Evolutionary conservation across 2,329 filamentous ascomycete genomes (phyloP).

Genomic region (Geoglossum cookeanum): DNA sequence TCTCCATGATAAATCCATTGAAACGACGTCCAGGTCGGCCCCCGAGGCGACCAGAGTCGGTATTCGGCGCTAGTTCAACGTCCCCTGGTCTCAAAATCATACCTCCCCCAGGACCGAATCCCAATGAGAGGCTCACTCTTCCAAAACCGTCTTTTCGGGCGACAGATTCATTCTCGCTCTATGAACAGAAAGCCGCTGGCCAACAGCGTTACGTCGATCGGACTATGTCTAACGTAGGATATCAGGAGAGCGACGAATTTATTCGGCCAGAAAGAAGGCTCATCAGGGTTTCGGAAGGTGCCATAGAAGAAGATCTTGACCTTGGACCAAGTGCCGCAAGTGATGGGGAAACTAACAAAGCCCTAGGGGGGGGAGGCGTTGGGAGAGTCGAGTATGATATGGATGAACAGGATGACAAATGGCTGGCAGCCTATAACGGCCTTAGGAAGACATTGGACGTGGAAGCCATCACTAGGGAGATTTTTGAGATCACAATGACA

Average conservation of each 20-base stretch:
- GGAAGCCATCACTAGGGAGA: constrained; percentile 72
- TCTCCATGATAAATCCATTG: constrained; percentile 22
- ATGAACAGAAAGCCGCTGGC: constrained; percentile 69
- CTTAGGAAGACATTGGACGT: constrained; percentile 55
- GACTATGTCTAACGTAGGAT: constrained; percentile 88
- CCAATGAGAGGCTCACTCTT: constrained; percentile 60
- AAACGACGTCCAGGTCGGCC: constrained; percentile 45
- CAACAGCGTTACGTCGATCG: constrained; percentile 88
- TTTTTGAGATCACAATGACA: constrained; percentile 95
- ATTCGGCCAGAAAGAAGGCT: constrained; percentile 56
- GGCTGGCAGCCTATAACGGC: constrained; percentile 69
- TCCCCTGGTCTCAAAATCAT: constrained; percentile 43
- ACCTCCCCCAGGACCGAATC: constrained; percentile 62
- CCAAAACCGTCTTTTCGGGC: constrained; percentile 57
- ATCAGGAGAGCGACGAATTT: constrained; percentile 86
- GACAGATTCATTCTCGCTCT: constrained; percentile 60
- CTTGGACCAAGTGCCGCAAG: constrained; percentile 32
- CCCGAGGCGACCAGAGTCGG: constrained; percentile 40
- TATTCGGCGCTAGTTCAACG: constrained; percentile 26
- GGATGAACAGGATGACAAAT: constrained; percentile 97
- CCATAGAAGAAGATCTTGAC: constrained; percentile 44
- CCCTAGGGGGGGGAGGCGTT: constrained; percentile 32
- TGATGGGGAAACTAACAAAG: constrained; percentile 36
- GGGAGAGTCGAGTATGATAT: constrained; percentile 96
- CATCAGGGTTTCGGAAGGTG: constrained; percentile 40